Evolutionary conservation across 2,329 filamentous ascomycete species (phyloP), one percentile per base, ranked within the genome.

Genomic region (Bretziella fagacearum): DNA sequence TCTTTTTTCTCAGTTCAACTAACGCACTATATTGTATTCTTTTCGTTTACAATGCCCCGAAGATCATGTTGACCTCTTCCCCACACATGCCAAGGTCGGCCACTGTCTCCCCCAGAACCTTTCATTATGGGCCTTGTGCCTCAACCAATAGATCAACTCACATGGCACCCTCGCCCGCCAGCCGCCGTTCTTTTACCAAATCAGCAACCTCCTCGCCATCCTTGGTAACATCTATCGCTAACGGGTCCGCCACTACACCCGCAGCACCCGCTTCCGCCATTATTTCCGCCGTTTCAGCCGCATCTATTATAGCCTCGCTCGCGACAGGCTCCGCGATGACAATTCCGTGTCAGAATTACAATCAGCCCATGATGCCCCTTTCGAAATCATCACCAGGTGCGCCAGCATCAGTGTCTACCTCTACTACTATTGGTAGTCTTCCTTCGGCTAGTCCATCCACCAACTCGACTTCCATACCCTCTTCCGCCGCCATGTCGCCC

Each of bases 11-110:
- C 17, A 18, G 17, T 39, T 22, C 20, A 13, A 18, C 36, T 13
- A 22, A 39, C 36, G 15, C 7, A 22, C 15, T 11, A 30, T 4
- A 10, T 11, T 30, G 27, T 11, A 10, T 39, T 10, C 23, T 39
- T 30, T 29, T 20, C 40, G 15, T 15, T 22, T 44, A 43, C 44
- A 30, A 51, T 47, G 49, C 49, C 30, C 36, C 18, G 40, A 40
- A 36, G 41, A 51, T 41, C 49, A 51, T 51, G 49, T 42, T 51
- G 41, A 51, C 49, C 27, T 51, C 45, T 32, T 51, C 49, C 47
- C 49, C 49, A 35, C 49, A 47, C 41, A 30, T 51, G 33, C 45
- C 41, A 35, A 51, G 49, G 27, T 47, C 49, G 41, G 35, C 45
- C 10, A 45, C 35, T 47, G 45, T 46, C 27, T 46, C 49, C 18